phyloP scores from a whole-genome alignment of 805 yeast genomes.

The Yamadazyma laniorum region DNA sequence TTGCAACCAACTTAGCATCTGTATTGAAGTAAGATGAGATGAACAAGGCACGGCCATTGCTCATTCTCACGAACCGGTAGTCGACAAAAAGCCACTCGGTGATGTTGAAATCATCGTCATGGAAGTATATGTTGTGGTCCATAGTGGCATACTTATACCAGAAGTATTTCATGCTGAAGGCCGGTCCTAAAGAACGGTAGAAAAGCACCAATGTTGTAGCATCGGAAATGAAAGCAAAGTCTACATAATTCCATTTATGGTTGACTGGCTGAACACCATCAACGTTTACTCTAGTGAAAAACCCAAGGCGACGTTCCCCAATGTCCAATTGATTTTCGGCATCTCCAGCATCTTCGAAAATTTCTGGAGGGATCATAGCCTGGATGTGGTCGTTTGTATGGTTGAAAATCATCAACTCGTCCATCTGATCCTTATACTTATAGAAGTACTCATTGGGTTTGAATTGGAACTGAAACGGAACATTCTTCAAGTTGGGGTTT shows the following conservation, averaged over 20 bases:
- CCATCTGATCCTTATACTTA: slow-evolving; percentile 22
- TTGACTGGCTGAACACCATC: slow-evolving; percentile 19
- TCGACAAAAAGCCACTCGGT: slow-evolving; percentile 38
- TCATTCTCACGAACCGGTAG: slow-evolving; percentile 28
- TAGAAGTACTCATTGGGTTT: slow-evolving; percentile 27
- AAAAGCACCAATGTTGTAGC: slow-evolving; percentile 31
- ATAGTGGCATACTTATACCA: slow-evolving; percentile 36
- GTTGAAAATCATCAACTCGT: slow-evolving; percentile 16
- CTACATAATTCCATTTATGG: slow-evolving; percentile 12
- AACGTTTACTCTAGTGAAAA: slow-evolving; percentile 32
- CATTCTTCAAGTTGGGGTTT: slow-evolving; percentile 17
- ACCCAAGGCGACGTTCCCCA: slow-evolving; percentile 28
- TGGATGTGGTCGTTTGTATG: slow-evolving; percentile 24
- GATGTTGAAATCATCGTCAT: slow-evolving; percentile 35
- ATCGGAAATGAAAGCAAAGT: slow-evolving; percentile 23
- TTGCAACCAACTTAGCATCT: slow-evolving; percentile 32
- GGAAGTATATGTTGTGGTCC: slow-evolving; percentile 37
- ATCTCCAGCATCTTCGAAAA: slow-evolving; percentile 15
- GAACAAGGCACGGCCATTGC: slow-evolving; percentile 35
- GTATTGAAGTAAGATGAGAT: slow-evolving; percentile 24
- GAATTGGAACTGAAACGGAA: slow-evolving; percentile 33
- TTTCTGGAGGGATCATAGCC: slow-evolving; percentile 15
- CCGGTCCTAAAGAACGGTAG: slow-evolving; percentile 25
- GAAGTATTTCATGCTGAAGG: slow-evolving; percentile 18
- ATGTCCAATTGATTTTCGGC: slow-evolving; percentile 15